phyloP scores from a whole-genome alignment of 805 yeast genomes.

The Candida dendrica region DNA sequence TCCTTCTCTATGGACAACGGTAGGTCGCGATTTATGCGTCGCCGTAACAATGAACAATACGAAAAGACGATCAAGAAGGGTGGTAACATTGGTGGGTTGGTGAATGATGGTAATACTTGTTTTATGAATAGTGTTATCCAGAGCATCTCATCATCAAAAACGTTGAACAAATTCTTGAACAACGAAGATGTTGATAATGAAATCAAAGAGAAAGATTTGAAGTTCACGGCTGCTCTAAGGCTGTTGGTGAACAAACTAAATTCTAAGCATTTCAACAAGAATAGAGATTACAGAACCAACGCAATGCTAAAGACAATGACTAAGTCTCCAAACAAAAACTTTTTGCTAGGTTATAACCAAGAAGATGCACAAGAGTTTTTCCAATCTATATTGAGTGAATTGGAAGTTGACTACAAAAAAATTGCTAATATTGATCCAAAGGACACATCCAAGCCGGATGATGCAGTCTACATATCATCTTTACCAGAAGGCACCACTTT shows the following conservation, averaged over 20 bases:
- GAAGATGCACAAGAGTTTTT: conserved; percentile 97
- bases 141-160: conserved; percentile 66
- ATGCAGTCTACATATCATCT: conserved; percentile 20
- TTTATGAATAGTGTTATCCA: conserved; percentile 91
- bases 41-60: conserved; percentile 7
- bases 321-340: conserved; percentile 69
- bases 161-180: conserved; percentile 49
- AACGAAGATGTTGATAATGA: conserved; percentile 21
- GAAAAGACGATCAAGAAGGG: conserved; percentile 48
- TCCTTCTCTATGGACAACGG: conserved; percentile 2
- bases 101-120: conserved; percentile 90
- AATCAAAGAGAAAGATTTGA: conserved; percentile 18
- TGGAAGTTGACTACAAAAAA: conserved; percentile 50
- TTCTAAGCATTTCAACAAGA: conserved; percentile 40
- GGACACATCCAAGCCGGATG: conserved; percentile 11
- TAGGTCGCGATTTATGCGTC: conserved; percentile 3
- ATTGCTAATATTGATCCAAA: conserved; percentile 14
- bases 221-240: conserved; percentile 48
- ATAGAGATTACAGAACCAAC: conserved; percentile 56
- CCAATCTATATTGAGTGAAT: conserved; percentile 63
- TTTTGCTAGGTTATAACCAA: conserved; percentile 81
- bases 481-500: conserved; percentile 29
- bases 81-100: conserved; percentile 77
- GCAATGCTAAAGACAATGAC: conserved; percentile 60
- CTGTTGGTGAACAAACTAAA: conserved; percentile 50